Evolutionary conservation across 1,284 basidiomycete genomes (phyloP), one percentile per base, ranked within the genome.

Genomic region (Ustilago curta): DNA sequence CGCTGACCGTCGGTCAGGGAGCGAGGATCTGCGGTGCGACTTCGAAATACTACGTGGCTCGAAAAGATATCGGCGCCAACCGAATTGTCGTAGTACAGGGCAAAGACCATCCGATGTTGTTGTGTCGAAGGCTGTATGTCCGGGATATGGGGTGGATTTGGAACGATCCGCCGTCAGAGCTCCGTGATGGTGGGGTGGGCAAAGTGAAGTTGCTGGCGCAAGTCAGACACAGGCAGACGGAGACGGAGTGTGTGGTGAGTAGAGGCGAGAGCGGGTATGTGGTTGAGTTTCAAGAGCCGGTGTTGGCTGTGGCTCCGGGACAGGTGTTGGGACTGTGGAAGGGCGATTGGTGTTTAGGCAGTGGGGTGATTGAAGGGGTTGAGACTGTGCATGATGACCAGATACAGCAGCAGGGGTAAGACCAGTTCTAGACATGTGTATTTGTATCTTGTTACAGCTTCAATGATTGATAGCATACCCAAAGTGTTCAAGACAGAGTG

Each of bases 1-100:
- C 88, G n/a, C 93, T 91, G 74, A 97, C 95, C 0, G 91, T 98
- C 37, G 96, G 96, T 0, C 91, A 93, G 83, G 86, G 89, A 5
- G 91, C 92, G 0, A 88, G 89, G 25, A 85, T 97, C 14, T 81
- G 86, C 0, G 93, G 94, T 0, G 87, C 90, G 85, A 82, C 85
- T 0, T 82, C 89, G 55, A 89, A 88, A 76, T 89, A 91, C 87
- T 96, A 91, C 79, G 93, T 97, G 0, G 90, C 90, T 0, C 85
- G 86, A 43, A 99, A 97, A 82, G 90, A 93, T 70, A 71, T 86
- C 0, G 77, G 83, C 4, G 85, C 80, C 16, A 93, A 93, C 78
- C 87, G 87, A 31, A 88, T 97, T 9, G 88, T 91, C 39, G 89
- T 96, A 3, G 94, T 94, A 1, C 90, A 90, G 12, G 91, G 91